Evolutionary conservation across 306 rosid genomes (phyloP).

Genomic region (Corylus heterophylla): DNA sequence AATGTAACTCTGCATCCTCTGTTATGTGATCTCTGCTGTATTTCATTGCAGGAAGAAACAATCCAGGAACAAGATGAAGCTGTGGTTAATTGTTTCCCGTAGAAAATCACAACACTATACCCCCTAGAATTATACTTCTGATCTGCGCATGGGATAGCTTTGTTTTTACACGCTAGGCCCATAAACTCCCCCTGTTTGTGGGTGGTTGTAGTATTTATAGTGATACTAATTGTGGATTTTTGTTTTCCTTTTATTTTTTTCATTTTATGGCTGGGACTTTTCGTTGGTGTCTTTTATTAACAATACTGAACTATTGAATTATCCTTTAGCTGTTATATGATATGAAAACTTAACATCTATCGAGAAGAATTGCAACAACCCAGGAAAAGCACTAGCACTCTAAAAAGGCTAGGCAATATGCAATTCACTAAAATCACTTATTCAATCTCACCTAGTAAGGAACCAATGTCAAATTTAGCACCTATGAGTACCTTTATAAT

Average conservation of each 20-base stretch:
- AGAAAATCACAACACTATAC: neutral
- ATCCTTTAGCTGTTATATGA: neutral
- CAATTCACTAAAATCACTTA: too few relatives aligned
- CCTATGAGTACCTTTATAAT: too few relatives aligned
- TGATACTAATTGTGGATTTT: neutral
- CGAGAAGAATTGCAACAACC: too few relatives aligned
- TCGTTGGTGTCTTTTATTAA: neutral
- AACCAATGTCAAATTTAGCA: too few relatives aligned
- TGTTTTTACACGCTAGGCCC: conserved; percentile 5
- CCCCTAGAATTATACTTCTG: neutral
- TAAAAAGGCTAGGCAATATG: too few relatives aligned
- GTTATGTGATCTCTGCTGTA: conserved; percentile 4
- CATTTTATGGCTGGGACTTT: too few relatives aligned
- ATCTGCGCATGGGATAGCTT: conserved; percentile 5
- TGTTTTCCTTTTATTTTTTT: too few relatives aligned
- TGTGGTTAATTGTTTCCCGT: conserved; percentile 12
- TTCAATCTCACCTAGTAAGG: too few relatives aligned
- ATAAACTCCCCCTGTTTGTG: neutral
- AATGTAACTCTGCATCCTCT: neutral
- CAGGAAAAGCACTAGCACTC: too few relatives aligned
- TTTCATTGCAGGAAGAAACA: conserved; percentile 33
- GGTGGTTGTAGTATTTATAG: neutral
- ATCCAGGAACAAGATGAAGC: conserved; percentile 13
- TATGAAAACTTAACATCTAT: too few relatives aligned
- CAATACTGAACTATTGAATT: neutral